Percentiles rank a stretch among this genome's conserved stretches.
phyloP scores from a whole-genome alignment of 2,329 filamentous ascomycete genomes.

The Akanthomyces muscarius region DNA sequence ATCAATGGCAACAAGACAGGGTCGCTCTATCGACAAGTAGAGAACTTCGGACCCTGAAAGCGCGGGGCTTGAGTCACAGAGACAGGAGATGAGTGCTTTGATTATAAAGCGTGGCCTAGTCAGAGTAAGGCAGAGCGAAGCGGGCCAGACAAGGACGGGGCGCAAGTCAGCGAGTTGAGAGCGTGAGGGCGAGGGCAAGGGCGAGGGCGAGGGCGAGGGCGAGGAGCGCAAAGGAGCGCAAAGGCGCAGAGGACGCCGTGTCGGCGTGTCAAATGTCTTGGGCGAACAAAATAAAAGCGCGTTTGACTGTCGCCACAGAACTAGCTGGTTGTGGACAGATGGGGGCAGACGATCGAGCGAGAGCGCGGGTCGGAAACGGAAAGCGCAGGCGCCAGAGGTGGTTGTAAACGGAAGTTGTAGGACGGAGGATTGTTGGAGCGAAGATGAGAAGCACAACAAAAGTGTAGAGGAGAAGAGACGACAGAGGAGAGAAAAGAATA shows the following conservation, averaged over 20 bases:
- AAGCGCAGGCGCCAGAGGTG: not conserved
- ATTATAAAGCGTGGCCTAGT: not conserved
- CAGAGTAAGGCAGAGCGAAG: not conserved
- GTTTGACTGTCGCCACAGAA: constrained; percentile 20
- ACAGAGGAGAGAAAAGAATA: not conserved
- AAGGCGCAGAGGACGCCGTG: constrained; percentile 23
- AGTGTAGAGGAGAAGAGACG: not conserved
- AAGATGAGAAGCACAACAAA: not conserved
- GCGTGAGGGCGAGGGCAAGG: not conserved
- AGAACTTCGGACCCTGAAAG: not conserved
- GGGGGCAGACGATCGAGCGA: not conserved
- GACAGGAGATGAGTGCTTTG: too few relatives aligned
- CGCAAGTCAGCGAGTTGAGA: constrained; percentile 7
- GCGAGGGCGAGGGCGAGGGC: not conserved
- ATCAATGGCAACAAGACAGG: not conserved
- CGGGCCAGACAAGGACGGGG: not conserved
- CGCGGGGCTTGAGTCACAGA: not conserved
- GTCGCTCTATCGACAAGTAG: not conserved
- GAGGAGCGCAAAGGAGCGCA: constrained; percentile 18
- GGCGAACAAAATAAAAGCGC: constrained; percentile 23
- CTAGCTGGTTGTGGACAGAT: constrained; percentile 16
- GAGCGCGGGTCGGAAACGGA: not conserved
- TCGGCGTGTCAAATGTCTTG: constrained; percentile 19
- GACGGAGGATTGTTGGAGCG: not conserved
- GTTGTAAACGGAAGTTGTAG: not conserved